phyloP scores from a whole-genome alignment of 2,329 filamentous ascomycete species.

The Stylonectria norvegica region DNA sequence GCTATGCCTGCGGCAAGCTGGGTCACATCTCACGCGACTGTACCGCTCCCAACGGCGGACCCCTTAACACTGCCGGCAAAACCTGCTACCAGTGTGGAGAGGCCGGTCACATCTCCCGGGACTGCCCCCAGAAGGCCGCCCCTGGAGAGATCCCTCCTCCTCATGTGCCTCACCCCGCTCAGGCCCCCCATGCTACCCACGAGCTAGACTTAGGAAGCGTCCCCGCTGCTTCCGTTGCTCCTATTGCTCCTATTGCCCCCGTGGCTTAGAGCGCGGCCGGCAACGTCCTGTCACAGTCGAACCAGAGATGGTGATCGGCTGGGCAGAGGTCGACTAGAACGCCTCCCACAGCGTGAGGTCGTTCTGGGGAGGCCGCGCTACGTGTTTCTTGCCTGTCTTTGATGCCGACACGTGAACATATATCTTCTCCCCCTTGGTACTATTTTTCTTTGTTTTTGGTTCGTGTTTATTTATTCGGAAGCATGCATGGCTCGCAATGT shows the following conservation, averaged over 20 bases:
- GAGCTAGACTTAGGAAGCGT: conserved; percentile 44
- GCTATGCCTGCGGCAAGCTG: conserved; percentile 94
- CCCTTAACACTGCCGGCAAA: conserved; percentile 93
- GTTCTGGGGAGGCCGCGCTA: conserved; percentile 11
- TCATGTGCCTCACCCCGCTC: conserved; percentile 28
- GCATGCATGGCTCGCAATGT: conserved; percentile 27
- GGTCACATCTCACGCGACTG: conserved; percentile 93
- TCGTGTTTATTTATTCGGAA: conserved; percentile 30
- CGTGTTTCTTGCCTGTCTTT: conserved; percentile 25
- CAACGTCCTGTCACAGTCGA: conserved; percentile 12
- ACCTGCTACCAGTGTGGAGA: conserved; percentile 98
- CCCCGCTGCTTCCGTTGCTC: conserved; percentile 44
- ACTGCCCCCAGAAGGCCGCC: conserved; percentile 74
- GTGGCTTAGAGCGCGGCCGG: conserved; percentile 32
- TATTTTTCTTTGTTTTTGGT: conserved; percentile 30
- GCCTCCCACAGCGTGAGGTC: conserved; percentile 3
- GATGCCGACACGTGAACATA: conserved; percentile 31
- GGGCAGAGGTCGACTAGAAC: conserved; percentile 12
- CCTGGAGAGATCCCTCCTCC: conserved; percentile 44
- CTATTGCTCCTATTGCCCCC: conserved; percentile 40
- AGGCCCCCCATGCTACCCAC: conserved; percentile 40
- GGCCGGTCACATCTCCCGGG: conserved; percentile 91
- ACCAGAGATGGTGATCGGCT: conserved; percentile 5
- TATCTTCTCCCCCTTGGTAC: conserved; percentile 18
- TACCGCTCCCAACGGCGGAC: conserved; percentile 93